These are phyloP conservation scores for Didymella pinodella DNA, from an alignment of 2,329 filamentous ascomycete genomes.

Conservation along the genomic window DNA sequence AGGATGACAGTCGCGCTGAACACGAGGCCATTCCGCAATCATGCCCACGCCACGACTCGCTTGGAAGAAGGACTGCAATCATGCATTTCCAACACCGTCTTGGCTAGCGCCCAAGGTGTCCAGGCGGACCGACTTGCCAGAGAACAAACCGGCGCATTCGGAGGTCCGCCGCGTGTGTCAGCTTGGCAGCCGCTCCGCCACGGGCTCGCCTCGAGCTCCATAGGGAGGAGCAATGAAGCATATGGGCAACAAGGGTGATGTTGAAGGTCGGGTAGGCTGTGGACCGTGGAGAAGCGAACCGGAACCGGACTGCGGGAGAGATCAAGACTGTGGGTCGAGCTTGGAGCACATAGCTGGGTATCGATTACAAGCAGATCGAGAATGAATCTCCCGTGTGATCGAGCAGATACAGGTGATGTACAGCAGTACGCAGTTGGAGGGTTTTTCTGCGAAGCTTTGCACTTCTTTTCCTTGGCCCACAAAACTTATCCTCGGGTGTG, in stretches of 20 bases:
- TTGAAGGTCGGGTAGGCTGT: constrained; percentile 8
- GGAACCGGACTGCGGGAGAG: constrained; percentile 4
- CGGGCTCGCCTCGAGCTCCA: constrained; percentile 11
- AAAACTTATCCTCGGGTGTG: not conserved
- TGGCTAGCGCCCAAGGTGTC: constrained; percentile 26
- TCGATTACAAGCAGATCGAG: constrained; percentile 19
- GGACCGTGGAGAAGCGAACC: constrained; percentile 15
- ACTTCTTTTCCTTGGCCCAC: not conserved
- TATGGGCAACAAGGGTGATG: not conserved
- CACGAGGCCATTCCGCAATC: not conserved
- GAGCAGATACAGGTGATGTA: not conserved
- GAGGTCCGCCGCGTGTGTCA: constrained; percentile 3
- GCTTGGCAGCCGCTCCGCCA: constrained; percentile 13
- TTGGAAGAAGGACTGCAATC: constrained; percentile 22
- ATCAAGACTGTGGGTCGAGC: constrained; percentile 15
- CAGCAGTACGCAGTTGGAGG: not conserved
- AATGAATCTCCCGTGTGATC: constrained; percentile 3
- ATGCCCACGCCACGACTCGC: constrained; percentile 18
- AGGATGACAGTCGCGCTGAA: not conserved
- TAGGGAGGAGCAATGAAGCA: not conserved
- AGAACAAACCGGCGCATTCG: constrained; percentile 12
- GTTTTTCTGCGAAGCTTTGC: not conserved
- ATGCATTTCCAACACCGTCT: constrained; percentile 22
- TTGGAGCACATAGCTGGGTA: constrained; percentile 20
- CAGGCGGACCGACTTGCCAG: constrained; percentile 34